A percentile compares a stretch with the other conserved stretches of the same genome.
Evolutionary conservation across 345 rosid species (phyloP).

Genomic region (Stellera chamaejasme): DNA sequence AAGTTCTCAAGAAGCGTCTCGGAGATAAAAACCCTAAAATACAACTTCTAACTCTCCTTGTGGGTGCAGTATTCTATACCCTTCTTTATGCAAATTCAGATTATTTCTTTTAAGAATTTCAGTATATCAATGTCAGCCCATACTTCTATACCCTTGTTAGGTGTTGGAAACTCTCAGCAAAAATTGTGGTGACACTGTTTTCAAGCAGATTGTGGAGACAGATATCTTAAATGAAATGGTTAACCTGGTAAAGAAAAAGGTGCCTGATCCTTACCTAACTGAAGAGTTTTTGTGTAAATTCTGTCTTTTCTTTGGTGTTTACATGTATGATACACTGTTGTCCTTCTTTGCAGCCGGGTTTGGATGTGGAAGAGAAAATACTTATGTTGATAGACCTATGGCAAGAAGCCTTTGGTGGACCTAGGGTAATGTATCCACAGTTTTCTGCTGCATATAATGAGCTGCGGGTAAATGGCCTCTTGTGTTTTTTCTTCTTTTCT

Average conservation of each 20-base stretch:
- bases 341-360: conserved; percentile 67
- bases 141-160: conserved; percentile 16
- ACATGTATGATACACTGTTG: not conserved
- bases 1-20: conserved; percentile 72
- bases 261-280: conserved; percentile 12
- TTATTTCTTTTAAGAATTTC: too few relatives aligned
- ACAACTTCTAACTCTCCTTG: conserved; percentile 72
- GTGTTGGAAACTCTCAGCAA: conserved; percentile 84
- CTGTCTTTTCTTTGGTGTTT: not conserved
- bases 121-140: too few relatives aligned
- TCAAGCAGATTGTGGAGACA: conserved; percentile 74
- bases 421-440: conserved; percentile 79
- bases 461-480: conserved; percentile 48
- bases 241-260: conserved; percentile 88
- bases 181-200: conserved; percentile 73
- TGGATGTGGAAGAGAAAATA: conserved; percentile 71
- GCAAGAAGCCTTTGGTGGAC: conserved; percentile 88
- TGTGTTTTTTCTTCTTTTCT: not conserved
- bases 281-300: not conserved
- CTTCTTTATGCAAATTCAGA: too few relatives aligned
- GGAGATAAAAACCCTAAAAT: conserved; percentile 70
- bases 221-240: conserved; percentile 86
- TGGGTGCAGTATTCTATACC: conserved; percentile 27
- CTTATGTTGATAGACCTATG: conserved; percentile 43
- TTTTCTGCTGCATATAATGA: conserved; percentile 80